Evolutionary conservation across 179 eudicot genomes (phyloP), one percentile per base, ranked within the genome.

Genomic region (Patellifolia procumbens): DNA sequence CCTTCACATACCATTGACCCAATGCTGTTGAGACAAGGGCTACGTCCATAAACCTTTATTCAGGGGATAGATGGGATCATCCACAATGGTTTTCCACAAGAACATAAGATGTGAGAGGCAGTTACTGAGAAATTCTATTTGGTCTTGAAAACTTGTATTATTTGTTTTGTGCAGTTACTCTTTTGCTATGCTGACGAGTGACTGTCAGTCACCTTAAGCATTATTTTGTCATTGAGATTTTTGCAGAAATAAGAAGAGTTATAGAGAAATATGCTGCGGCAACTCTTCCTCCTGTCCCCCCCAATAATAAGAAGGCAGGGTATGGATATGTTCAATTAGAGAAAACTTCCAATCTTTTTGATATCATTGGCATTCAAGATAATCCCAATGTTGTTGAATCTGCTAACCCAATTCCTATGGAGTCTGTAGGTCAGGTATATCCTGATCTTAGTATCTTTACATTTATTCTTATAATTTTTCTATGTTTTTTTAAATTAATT

Each of bases 331-430:
- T 94, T 68, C 81, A 78, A 72, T 78, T 94, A 74, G 70, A 83
- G 72, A 92, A 83, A 85, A 76, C 76, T 75, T 78, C 89, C 62
- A 75, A 64, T 78, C 77, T 94, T 79, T 83, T 86, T 74, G 92
- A 91, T 79, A 76, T 67, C 26, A 80, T 91, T 73, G 81, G 79
- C 65, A 75, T 62, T 29, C 75, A 76, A 74, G 81, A 75, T 74
- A 64, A 79, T 66, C 70, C 56, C 76, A 73, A 65, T 76, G 81
- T 68, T 43, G 78, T 82, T 63, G 85, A 87, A 84, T 87, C 92
- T 74, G 81, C 86, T 79, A 79, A 81, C 78, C 98, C 98, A 56
- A 75, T 86, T 66, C 77, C 96, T 53, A 94, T 94, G 98, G 98
- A 94, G 80, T 83, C 89, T 75, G 84, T 81, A 28, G 97, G 94